Evolutionary conservation across 345 rosid species (phyloP).

Genomic region (Corchorus capsularis): DNA sequence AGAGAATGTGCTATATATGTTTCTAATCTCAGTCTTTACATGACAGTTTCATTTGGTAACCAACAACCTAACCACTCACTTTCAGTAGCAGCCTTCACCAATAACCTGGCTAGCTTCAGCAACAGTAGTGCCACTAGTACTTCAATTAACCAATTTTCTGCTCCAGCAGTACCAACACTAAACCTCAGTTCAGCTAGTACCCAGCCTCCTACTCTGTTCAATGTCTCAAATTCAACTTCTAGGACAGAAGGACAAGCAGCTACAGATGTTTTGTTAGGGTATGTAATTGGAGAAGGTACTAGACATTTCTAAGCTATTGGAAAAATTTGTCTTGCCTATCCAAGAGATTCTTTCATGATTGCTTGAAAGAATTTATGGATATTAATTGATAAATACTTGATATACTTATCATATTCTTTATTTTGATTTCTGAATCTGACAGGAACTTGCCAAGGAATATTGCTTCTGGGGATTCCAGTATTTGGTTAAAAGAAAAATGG

Average conservation of each 20-base stretch:
- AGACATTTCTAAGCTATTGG: background rate
- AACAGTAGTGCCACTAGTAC: slow-evolving; percentile 24
- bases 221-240: slow-evolving; percentile 22
- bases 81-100: slow-evolving; percentile 26
- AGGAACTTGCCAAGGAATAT: slow-evolving; percentile 42
- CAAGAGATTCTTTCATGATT: background rate
- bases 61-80: slow-evolving; percentile 30
- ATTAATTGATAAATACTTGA: background rate
- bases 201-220: slow-evolving; percentile 20
- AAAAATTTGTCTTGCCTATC: background rate
- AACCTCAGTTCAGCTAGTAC: slow-evolving; percentile 21
- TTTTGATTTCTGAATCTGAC: slow-evolving; percentile 14
- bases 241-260: slow-evolving; percentile 27
- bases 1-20: slow-evolving; percentile 7
- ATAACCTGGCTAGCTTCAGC: slow-evolving; percentile 26
- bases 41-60: slow-evolving; percentile 30
- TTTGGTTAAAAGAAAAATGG: slow-evolving; percentile 88
- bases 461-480: slow-evolving; percentile 49
- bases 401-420: background rate
- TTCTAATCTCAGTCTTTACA: slow-evolving; percentile 25
- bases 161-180: slow-evolving; percentile 25
- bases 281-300: slow-evolving; percentile 27
- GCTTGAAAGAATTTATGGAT: background rate
- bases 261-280: slow-evolving; percentile 28
- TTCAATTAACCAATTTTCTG: slow-evolving; percentile 27